phyloP scores from a whole-genome alignment of 1,284 basidiomycete species.

The Naganishia albida region DNA sequence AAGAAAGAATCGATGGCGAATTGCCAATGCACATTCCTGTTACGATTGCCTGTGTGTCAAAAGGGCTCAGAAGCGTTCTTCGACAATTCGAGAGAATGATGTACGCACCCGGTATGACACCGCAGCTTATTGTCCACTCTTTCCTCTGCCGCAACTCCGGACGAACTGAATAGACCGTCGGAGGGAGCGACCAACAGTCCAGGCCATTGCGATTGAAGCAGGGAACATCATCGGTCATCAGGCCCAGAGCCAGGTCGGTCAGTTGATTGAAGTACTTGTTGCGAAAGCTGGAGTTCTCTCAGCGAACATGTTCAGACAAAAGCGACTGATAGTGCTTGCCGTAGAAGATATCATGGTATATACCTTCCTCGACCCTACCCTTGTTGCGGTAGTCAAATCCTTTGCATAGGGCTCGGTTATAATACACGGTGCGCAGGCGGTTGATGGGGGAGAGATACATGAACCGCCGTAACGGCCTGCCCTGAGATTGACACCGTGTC shows the following conservation, averaged over 20 bases:
- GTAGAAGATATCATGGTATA: slow-evolving; percentile 3
- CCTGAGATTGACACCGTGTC: too few relatives aligned
- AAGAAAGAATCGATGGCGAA: slow-evolving; percentile 2
- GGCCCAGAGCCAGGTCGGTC: background rate
- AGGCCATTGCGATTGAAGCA: background rate
- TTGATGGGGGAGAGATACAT: background rate
- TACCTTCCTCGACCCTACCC: background rate
- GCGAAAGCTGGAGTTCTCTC: too few relatives aligned
- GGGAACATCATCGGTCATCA: background rate
- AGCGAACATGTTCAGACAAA: too few relatives aligned
- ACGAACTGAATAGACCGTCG: background rate
- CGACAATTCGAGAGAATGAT: background rate
- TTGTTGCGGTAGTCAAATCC: background rate
- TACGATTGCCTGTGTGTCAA: background rate
- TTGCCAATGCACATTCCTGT: too few relatives aligned
- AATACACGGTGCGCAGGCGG: background rate
- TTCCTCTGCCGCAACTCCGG: background rate
- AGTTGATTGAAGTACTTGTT: background rate
- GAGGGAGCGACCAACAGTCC: background rate
- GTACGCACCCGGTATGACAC: background rate
- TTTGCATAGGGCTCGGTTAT: background rate
- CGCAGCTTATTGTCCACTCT: background rate
- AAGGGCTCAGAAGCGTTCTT: background rate
- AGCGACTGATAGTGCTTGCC: background rate
- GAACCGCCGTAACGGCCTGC: background rate